Evolutionary conservation across 768 basidiomycete species (phyloP).

Genomic region (Podaxis pistillaris): DNA sequence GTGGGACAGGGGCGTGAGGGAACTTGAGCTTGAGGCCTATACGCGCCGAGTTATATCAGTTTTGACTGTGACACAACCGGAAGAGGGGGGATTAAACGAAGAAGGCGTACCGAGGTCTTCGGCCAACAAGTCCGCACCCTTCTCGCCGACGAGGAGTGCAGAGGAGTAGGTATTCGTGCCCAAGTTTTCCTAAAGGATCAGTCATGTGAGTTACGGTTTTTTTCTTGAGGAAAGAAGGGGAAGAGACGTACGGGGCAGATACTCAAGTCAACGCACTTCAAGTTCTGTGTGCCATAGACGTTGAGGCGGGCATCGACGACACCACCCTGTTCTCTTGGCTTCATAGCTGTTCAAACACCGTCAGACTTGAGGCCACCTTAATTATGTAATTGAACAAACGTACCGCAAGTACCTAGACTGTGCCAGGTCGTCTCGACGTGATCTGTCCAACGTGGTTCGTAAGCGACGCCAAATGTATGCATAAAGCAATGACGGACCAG

Average conservation of each 20-base stretch:
- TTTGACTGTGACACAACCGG: background rate
- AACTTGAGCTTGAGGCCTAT: constrained; percentile 58
- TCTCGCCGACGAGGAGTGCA: constrained; percentile 68
- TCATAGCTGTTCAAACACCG: constrained; percentile 47
- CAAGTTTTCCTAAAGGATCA: constrained; percentile 53
- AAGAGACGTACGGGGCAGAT: constrained; percentile 59
- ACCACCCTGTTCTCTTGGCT: constrained; percentile 62
- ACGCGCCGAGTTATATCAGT: background rate
- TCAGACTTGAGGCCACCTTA: background rate
- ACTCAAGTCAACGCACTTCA: constrained; percentile 67
- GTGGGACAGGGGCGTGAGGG: constrained; percentile 69
- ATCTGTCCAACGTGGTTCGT: constrained; percentile 43
- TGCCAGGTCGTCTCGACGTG: constrained; percentile 82
- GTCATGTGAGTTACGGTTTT: background rate
- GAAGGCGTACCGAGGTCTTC: constrained; percentile 56
- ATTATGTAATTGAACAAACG: constrained; percentile 5
- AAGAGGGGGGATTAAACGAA: background rate
- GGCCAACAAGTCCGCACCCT: constrained; percentile 58
- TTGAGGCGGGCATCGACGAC: constrained; percentile 64
- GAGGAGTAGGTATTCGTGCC: constrained; percentile 75
- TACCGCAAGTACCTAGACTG: constrained; percentile 58
- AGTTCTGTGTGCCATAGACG: constrained; percentile 64
- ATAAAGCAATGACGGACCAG: constrained; percentile 29
- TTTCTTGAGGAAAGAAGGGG: background rate
- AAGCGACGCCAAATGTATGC: background rate